Conservation (phyloP, 495 filamentous ascomycete genomes). For the Penicillium samsonianum region DNA sequence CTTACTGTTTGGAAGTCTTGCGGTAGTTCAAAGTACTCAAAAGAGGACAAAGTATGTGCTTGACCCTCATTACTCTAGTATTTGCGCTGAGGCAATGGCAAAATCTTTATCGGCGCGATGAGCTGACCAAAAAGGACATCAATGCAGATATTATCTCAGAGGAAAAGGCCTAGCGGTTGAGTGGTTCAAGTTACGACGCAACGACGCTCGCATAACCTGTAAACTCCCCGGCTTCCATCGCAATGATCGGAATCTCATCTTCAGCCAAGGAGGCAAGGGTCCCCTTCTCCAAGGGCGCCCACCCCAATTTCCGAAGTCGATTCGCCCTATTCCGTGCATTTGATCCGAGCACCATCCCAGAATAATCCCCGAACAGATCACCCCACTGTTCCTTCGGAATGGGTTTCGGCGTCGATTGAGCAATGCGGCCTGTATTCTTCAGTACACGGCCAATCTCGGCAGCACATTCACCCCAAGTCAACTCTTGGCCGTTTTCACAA, state of each 20-base stretch:
- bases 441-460: constrained; percentile 29
- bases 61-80: too few relatives aligned
- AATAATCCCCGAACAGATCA: constrained; percentile 34
- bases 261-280: constrained; percentile 32
- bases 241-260: constrained; percentile 40
- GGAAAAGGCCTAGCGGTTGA: not conserved
- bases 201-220: constrained; percentile 17
- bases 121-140: too few relatives aligned
- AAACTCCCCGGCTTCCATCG: constrained; percentile 30
- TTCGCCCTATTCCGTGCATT: constrained; percentile 33
- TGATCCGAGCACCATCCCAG: constrained; percentile 26
- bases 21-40: too few relatives aligned
- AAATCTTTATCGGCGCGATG: too few relatives aligned
- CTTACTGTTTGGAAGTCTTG: too few relatives aligned
- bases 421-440: constrained; percentile 14
- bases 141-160: too few relatives aligned
- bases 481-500: constrained; percentile 39
- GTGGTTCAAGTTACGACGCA: not conserved
- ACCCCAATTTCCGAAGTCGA: constrained; percentile 35
- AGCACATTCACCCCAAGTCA: constrained; percentile 28
- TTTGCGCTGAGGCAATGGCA: too few relatives aligned
- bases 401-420: not conserved
- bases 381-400: constrained; percentile 21
- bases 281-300: constrained; percentile 39
- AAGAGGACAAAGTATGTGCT: too few relatives aligned